Percentiles rank a stretch among this genome's conserved stretches.
These are phyloP conservation scores for Trypanosoma boissoni DNA, from an alignment of 208 protist genomes.

Conservation along the genomic window DNA sequence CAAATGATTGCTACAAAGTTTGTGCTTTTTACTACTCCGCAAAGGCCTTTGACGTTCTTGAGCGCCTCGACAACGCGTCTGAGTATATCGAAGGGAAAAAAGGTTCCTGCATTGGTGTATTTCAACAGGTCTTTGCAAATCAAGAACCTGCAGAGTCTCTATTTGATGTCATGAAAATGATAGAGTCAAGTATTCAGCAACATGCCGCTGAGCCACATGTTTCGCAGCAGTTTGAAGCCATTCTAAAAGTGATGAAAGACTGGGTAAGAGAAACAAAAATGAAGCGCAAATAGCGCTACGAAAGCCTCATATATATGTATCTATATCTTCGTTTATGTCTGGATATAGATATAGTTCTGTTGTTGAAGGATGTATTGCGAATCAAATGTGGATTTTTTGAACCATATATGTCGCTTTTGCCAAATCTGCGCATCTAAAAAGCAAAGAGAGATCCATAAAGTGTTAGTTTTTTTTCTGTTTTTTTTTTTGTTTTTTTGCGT, in stretches of 20 bases:
- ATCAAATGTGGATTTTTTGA: too few species aligned
- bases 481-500: background rate
- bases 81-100: slow-evolving; percentile 97
- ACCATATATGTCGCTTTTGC: too few species aligned
- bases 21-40: slow-evolving; percentile 95
- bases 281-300: slow-evolving; percentile 38
- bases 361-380: too few species aligned
- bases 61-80: slow-evolving; percentile 92
- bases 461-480: slow-evolving; percentile 15
- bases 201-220: slow-evolving; percentile 51
- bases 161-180: slow-evolving; percentile 92
- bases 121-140: slow-evolving; percentile 94
- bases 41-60: slow-evolving; percentile 97
- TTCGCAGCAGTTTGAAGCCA: slow-evolving; percentile 76
- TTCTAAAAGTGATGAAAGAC: slow-evolving; percentile 91
- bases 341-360: too few species aligned
- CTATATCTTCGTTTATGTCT: too few species aligned
- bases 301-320: slow-evolving; percentile 2
- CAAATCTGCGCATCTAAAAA: background rate
- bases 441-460: background rate
- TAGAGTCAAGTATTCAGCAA: slow-evolving; percentile 83
- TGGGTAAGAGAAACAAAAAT: slow-evolving; percentile 92
- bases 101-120: slow-evolving; percentile 95
- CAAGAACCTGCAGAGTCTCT: slow-evolving; percentile 83
- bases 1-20: slow-evolving; percentile 97